phyloP scores from a whole-genome alignment of 1,284 basidiomycete genomes.

The Trichosporon sp. region DNA sequence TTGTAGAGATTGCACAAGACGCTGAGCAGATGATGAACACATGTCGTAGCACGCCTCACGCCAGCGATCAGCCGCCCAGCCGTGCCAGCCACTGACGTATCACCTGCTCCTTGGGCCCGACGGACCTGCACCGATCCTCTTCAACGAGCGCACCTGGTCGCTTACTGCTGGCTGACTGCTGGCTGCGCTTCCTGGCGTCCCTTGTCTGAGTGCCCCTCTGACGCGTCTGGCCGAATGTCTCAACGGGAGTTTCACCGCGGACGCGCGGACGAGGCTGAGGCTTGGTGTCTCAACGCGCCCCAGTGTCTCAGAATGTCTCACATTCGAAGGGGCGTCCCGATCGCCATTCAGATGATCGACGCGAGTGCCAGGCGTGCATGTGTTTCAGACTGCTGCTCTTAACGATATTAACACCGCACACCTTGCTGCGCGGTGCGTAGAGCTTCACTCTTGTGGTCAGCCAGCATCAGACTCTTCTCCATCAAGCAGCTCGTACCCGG shows the following conservation, averaged over 20 bases:
- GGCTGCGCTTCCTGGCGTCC: background rate
- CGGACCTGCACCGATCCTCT: too few species aligned
- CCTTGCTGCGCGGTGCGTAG: too few species aligned
- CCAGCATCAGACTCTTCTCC: too few species aligned
- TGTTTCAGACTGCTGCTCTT: background rate
- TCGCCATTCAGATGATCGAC: background rate
- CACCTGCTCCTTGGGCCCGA: background rate
- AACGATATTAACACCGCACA: too few species aligned
- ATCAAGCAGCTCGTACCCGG: too few species aligned
- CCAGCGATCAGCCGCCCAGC: background rate
- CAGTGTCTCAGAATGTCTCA: background rate
- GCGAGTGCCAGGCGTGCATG: background rate
- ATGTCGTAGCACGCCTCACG: too few species aligned
- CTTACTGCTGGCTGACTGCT: background rate
- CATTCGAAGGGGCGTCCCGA: background rate
- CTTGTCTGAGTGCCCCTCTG: background rate
- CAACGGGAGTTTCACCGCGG: background rate
- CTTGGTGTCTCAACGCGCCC: background rate
- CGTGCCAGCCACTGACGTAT: background rate
- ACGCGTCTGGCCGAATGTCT: background rate
- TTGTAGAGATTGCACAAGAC: background rate
- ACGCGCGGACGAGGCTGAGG: too few species aligned
- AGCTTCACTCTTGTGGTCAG: too few species aligned
- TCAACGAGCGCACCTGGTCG: too few species aligned
- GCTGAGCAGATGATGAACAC: too few species aligned